Conservation (phyloP, 2,329 filamentous ascomycete species). For the Coniochaeta prunicola region DNA sequence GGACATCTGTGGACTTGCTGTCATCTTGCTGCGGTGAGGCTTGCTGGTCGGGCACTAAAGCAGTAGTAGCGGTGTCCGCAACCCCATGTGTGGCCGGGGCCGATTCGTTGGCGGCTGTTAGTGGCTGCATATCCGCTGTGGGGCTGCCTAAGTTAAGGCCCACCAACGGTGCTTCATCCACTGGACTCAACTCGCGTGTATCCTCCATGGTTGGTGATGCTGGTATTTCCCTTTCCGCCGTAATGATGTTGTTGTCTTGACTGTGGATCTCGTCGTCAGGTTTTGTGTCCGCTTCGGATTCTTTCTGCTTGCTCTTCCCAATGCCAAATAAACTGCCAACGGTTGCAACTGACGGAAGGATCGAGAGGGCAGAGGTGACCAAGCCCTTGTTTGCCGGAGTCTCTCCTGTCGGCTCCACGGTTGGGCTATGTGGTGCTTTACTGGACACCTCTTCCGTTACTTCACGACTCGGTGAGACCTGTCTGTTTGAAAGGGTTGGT, state of each 20-base stretch:
- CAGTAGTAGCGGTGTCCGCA: conserved; percentile 14
- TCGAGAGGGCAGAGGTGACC: conserved; percentile 12
- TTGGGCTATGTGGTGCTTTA: neutral
- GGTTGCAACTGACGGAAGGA: conserved; percentile 13
- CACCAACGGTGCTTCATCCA: neutral
- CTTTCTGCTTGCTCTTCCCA: conserved; percentile 6
- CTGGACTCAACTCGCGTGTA: neutral
- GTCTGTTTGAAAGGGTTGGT: neutral
- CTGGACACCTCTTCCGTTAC: neutral
- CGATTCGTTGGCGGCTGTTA: conserved; percentile 15
- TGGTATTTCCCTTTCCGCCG: neutral
- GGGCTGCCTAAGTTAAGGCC: neutral
- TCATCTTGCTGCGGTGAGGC: conserved; percentile 8
- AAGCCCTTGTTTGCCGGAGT: conserved; percentile 4
- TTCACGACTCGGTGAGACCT: neutral
- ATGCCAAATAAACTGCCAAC: conserved; percentile 15
- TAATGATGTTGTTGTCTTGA: neutral
- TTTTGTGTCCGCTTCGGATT: neutral
- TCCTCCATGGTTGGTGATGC: neutral
- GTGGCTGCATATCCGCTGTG: conserved; percentile 12
- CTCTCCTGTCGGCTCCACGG: neutral
- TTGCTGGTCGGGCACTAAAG: conserved; percentile 16
- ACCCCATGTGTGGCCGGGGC: conserved; percentile 14
- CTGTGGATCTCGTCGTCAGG: neutral
- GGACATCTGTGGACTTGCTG: conserved; percentile 6